A percentile compares a stretch with the other conserved stretches of the same genome.
These are phyloP conservation scores for Lachancea lanzarotensis DNA, from an alignment of 805 yeast genomes.

Conservation along the genomic window DNA sequence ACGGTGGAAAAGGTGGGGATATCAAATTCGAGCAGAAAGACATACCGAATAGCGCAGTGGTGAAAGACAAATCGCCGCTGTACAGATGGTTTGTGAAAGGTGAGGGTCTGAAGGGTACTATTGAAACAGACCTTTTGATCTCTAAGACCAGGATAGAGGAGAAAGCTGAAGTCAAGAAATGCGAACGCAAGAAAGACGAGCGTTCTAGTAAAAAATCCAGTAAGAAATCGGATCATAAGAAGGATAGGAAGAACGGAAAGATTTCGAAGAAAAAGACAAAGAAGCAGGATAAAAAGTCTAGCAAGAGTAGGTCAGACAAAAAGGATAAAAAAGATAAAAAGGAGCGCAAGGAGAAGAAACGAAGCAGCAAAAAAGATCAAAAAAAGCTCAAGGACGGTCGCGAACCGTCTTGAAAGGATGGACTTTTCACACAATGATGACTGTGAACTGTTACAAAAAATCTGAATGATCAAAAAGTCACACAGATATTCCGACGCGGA, in stretches of 20 bases:
- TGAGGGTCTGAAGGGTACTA: constrained; percentile 75
- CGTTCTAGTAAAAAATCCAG: not conserved
- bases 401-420: not conserved
- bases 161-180: constrained; percentile 4
- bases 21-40: constrained; percentile 51
- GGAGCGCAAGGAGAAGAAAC: not conserved
- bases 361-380: not conserved
- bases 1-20: constrained; percentile 26
- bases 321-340: not conserved
- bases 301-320: not conserved
- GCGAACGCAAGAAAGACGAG: constrained; percentile 6
- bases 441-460: too few species aligned
- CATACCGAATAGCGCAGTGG: constrained; percentile 40
- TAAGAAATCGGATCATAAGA: constrained; percentile 14
- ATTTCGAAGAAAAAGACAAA: not conserved
- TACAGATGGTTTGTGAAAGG: constrained; percentile 86
- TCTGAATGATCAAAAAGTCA: too few species aligned
- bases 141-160: constrained; percentile 13
- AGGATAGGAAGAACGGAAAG: not conserved
- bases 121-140: constrained; percentile 32
- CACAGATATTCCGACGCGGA: too few species aligned
- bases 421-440: too few species aligned
- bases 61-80: constrained; percentile 59
- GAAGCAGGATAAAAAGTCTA: not conserved
- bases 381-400: not conserved